A percentile compares a stretch with the other conserved stretches of the same genome.
Conservation (phyloP, 31 red algal species). For the Asparagopsis taxiformis region DNA sequence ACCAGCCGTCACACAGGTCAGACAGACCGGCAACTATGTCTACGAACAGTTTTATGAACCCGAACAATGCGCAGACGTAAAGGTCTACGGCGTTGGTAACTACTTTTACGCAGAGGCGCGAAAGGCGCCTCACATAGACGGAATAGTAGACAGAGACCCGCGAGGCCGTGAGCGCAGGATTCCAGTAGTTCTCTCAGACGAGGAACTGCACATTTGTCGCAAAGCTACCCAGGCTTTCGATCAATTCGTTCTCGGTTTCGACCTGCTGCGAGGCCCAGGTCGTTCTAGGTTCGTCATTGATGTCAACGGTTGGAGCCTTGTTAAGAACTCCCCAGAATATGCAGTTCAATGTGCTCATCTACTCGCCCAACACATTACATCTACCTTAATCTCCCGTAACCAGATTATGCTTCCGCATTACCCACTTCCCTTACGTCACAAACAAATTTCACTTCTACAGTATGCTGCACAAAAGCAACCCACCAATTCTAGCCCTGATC, state of each 20-base stretch:
- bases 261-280: slow-evolving; percentile 64
- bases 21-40: slow-evolving; percentile 65
- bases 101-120: slow-evolving; percentile 84
- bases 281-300: slow-evolving; percentile 72
- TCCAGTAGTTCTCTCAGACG: slow-evolving; percentile 35
- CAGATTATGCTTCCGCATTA: too few relatives aligned
- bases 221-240: slow-evolving; percentile 58
- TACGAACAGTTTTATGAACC: slow-evolving; percentile 84
- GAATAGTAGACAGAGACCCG: slow-evolving; percentile 71
- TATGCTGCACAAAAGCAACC: too few relatives aligned
- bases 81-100: slow-evolving; percentile 80
- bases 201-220: slow-evolving; percentile 46
- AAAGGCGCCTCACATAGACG: slow-evolving; percentile 83
- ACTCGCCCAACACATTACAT: slow-evolving; percentile 10
- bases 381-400: not conserved
- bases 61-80: slow-evolving; percentile 65
- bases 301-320: slow-evolving; percentile 97
- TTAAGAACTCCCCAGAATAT: slow-evolving; percentile 57
- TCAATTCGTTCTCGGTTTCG: slow-evolving; percentile 93
- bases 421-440: too few relatives aligned
- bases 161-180: slow-evolving; percentile 55
- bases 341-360: not conserved
- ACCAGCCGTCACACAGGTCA: slow-evolving; percentile 20
- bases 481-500: too few relatives aligned
- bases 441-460: too few relatives aligned